Conservation (phyloP, 148 eudicot species). For the Oxyria digyna region DNA sequence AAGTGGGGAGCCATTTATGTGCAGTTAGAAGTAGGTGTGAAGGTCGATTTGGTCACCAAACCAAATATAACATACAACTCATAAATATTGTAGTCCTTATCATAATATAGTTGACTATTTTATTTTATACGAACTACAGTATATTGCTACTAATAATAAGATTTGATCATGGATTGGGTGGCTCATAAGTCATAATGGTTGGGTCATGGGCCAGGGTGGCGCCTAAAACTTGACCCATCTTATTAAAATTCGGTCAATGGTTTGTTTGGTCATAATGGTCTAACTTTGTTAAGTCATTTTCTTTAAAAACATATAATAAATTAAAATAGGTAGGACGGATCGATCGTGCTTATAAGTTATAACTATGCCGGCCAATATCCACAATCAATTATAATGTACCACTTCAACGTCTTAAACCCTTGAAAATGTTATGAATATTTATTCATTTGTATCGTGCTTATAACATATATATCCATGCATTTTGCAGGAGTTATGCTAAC, state of each 20-base stretch:
- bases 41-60: neutral
- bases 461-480: neutral
- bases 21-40: neutral
- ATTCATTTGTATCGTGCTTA: no score
- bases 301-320: neutral
- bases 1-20: neutral
- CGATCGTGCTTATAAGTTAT: no score
- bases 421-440: no score
- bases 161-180: neutral
- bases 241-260: neutral
- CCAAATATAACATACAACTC: neutral
- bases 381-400: no score
- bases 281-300: neutral
- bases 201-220: neutral
- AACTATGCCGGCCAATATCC: no score
- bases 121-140: neutral
- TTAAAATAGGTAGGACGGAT: no score
- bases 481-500: constrained; percentile 50
- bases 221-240: neutral
- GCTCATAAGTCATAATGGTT: neutral
- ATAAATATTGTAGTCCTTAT: neutral
- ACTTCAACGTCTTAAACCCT: no score
- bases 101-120: neutral
- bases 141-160: neutral
- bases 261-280: no score